Evolutionary conservation across 2,329 filamentous ascomycete genomes (phyloP).

Genomic region (Aspergillus uvarum): DNA sequence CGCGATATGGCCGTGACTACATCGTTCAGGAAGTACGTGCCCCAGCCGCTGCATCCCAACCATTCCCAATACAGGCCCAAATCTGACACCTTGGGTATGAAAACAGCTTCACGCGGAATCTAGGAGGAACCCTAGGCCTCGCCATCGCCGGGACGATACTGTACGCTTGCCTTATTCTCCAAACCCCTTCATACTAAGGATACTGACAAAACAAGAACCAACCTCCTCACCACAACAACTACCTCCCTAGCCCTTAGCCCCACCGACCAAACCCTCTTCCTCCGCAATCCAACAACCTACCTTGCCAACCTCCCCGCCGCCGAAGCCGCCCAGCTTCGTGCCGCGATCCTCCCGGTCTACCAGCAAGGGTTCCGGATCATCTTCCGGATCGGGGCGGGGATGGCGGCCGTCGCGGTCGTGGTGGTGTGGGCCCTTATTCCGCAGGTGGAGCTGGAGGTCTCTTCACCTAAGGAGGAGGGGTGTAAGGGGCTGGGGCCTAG

Average conservation of each 20-base stretch:
- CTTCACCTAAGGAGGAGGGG: too few relatives aligned
- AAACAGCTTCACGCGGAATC: slow-evolving; percentile 42
- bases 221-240: slow-evolving; percentile 28
- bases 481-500: too few relatives aligned
- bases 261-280: slow-evolving; percentile 25
- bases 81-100: too few relatives aligned
- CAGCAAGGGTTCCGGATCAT: slow-evolving; percentile 41
- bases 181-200: background rate
- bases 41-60: background rate
- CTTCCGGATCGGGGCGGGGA: slow-evolving; percentile 39
- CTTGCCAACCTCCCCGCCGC: slow-evolving; percentile 26
- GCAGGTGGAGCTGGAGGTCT: slow-evolving; percentile 27
- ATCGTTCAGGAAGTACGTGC: slow-evolving; percentile 34
- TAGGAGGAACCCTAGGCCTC: slow-evolving; percentile 43
- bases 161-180: slow-evolving; percentile 21
- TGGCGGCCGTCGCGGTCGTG: slow-evolving; percentile 38
- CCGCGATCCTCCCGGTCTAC: slow-evolving; percentile 37
- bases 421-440: slow-evolving; percentile 39
- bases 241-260: slow-evolving; percentile 25
- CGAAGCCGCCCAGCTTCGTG: slow-evolving; percentile 27
- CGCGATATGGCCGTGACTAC: slow-evolving; percentile 45
- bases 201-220: slow-evolving; percentile 8
- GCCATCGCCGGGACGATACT: slow-evolving; percentile 44
- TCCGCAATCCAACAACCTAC: slow-evolving; percentile 32
- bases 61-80: too few relatives aligned